A percentile compares a stretch with the other conserved stretches of the same genome.
Conservation (phyloP, 2,329 filamentous ascomycete species). For the Gyromitra esculenta region DNA sequence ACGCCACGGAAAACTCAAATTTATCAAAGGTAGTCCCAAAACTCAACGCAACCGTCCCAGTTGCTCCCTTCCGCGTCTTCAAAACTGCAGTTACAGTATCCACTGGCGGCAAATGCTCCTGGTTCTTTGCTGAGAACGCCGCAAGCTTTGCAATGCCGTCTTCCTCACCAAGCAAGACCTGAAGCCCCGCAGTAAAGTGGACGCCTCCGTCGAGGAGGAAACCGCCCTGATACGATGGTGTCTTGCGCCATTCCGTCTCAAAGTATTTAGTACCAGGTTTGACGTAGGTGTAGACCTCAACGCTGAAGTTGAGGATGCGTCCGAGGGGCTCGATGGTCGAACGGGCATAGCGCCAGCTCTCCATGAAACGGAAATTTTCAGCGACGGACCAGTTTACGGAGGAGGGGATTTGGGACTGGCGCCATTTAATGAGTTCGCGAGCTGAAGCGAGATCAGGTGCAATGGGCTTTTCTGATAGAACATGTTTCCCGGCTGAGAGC, state of each 20-base stretch:
- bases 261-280: slow-evolving; percentile 64
- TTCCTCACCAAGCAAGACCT: slow-evolving; percentile 66
- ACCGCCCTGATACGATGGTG: slow-evolving; percentile 76
- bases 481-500: slow-evolving; percentile 73
- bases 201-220: slow-evolving; percentile 81
- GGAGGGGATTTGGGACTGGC: slow-evolving; percentile 59
- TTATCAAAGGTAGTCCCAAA: slow-evolving; percentile 68
- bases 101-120: slow-evolving; percentile 70
- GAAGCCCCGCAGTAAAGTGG: slow-evolving; percentile 73
- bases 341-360: slow-evolving; percentile 66
- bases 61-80: slow-evolving; percentile 66
- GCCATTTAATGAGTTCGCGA: slow-evolving; percentile 64
- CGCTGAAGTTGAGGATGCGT: slow-evolving; percentile 67
- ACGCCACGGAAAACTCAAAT: slow-evolving; percentile 68
- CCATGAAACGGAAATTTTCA: slow-evolving; percentile 76
- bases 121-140: slow-evolving; percentile 68
- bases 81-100: slow-evolving; percentile 73
- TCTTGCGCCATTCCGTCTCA: slow-evolving; percentile 72
- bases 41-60: slow-evolving; percentile 69
- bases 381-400: slow-evolving; percentile 68
- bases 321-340: slow-evolving; percentile 66
- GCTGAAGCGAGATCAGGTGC: slow-evolving; percentile 69
- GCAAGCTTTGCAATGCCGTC: slow-evolving; percentile 64
- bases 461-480: slow-evolving; percentile 75
- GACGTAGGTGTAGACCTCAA: slow-evolving; percentile 63